Conservation (phyloP, 768 basidiomycete species). For the Phylloporus sp. region DNA sequence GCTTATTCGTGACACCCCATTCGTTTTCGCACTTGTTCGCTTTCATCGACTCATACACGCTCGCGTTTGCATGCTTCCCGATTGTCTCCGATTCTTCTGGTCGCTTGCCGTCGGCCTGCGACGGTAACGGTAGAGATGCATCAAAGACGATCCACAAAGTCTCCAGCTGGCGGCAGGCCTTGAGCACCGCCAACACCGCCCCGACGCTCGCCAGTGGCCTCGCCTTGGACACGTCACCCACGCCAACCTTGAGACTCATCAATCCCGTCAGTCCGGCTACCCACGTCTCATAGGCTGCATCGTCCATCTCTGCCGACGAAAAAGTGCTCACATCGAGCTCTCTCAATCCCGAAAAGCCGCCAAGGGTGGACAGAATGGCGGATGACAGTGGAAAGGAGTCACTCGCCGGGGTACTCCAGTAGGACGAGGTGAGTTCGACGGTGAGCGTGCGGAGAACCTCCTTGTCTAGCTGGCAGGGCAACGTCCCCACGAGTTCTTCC, state of each 20-base stretch:
- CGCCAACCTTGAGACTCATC: conserved; percentile 19
- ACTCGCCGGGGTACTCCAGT: conserved; percentile 22
- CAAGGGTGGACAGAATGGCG: conserved; percentile 11
- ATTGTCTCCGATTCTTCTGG: neutral
- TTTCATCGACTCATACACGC: neutral
- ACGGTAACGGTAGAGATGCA: conserved; percentile 6
- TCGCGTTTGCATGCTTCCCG: neutral
- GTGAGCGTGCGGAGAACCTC: conserved; percentile 7
- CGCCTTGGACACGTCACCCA: conserved; percentile 14
- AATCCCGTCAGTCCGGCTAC: conserved; percentile 8
- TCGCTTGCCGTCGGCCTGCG: neutral
- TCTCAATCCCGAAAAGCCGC: conserved; percentile 12
- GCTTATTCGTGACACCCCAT: conserved; percentile 19
- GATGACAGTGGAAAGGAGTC: conserved; percentile 21
- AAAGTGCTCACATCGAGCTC: conserved; percentile 22
- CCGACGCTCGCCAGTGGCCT: conserved; percentile 17
- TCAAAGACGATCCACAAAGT: conserved; percentile 22
- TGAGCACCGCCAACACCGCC: conserved; percentile 20
- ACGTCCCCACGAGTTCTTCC: conserved; percentile 4
- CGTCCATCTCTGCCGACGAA: conserved; percentile 18
- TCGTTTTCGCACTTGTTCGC: neutral
- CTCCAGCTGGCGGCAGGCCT: conserved; percentile 16
- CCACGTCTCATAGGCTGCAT: conserved; percentile 14
- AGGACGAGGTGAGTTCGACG: conserved; percentile 26
- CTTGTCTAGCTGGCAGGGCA: conserved; percentile 15